Base-by-base conservation (phyloP, 768 basidiomycete genomes). In the Termitomyces sp. region DNA sequence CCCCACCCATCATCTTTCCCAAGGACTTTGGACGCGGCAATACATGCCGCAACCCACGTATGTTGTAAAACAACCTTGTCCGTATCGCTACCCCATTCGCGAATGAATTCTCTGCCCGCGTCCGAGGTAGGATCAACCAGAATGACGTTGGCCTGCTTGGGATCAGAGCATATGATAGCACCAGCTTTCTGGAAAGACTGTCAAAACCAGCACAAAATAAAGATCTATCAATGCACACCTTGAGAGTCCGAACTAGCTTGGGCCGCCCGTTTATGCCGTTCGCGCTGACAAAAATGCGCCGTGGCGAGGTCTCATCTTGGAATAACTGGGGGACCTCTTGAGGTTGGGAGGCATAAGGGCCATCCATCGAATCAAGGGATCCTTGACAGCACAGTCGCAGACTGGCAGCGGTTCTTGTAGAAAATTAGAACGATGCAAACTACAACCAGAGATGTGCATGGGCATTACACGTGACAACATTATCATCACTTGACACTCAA, bases 201-300 rank as follows among this genome's bases (percentile, higher is more conserved):
- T 49, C 29, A 61, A 59, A 57, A 62, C n/a, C 43, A 46, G 59
- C 25, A 14, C 20, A n/a, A 51, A 34, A 25, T 40, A 40, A 31
- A 40, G n/a, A 8, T 55, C n/a, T 17, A 57, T 57, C n/a, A 58
- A 61, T 20, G 70, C 72, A 8, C 55, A 82, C 85, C 75, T 78
- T 81, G 25, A 86, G 67, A 46, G 64, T 72, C 62, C 85, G 79
- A 52, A 83, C 78, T 9, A 88, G 72, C 58, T 76, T 83, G 1
- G 84, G 83, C 25, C 85, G 80, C 40, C 73, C 72, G 14, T 63
- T 37, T 48, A 86, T 79, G 25, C 81, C 82, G 10, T 80, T 79
- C 12, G 85, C 82, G 66, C 88, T 86, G 0, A 86, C 76, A 65
- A 85, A 88, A 15, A 89, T 68, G 7, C 71, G 78, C 57, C 87